These are phyloP conservation scores for Candida vartiovaarae DNA, from an alignment of 805 yeast genomes.

Conservation along the genomic window DNA sequence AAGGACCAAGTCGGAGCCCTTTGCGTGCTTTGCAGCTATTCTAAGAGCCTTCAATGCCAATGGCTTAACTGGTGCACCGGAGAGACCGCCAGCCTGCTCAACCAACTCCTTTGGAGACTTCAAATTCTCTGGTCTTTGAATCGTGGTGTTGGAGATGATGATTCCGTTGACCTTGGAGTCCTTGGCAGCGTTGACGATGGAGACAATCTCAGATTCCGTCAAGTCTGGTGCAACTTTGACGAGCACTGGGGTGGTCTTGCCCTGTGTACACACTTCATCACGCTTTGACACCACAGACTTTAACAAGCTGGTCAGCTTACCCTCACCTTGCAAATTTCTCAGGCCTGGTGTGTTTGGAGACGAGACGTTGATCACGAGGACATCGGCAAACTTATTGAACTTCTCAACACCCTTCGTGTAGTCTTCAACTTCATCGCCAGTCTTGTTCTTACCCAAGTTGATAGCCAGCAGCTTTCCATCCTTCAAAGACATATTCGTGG, in stretches of 20 bases:
- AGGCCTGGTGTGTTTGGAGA: conserved; percentile 96
- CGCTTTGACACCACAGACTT: conserved; percentile 65
- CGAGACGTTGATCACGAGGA: conserved; percentile 83
- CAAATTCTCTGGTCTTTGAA: conserved; percentile 66
- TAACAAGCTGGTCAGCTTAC: conserved; percentile 61
- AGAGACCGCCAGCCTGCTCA: conserved; percentile 75
- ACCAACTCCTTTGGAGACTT: conserved; percentile 41
- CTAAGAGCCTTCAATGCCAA: conserved; percentile 65
- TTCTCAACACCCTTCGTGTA: conserved; percentile 77
- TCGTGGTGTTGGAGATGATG: conserved; percentile 86
- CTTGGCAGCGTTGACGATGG: conserved; percentile 78
- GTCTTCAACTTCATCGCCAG: conserved; percentile 84
- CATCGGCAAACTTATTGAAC: conserved; percentile 82
- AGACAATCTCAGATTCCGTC: conserved; percentile 67
- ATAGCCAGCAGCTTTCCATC: conserved; percentile 65
- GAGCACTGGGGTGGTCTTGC: conserved; percentile 63
- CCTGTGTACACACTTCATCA: conserved; percentile 38
- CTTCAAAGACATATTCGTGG: conserved; percentile 42
- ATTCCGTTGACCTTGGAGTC: conserved; percentile 82
- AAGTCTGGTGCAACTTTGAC: conserved; percentile 95
- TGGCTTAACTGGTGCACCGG: conserved; percentile 89
- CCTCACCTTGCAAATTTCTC: conserved; percentile 76
- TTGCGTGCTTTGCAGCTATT: conserved; percentile 67
- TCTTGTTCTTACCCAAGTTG: conserved; percentile 88
- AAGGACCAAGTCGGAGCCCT: conserved; percentile 63